Conservation (phyloP, 1,139 yeast genomes). For the Citeromyces hawaiiensis region DNA sequence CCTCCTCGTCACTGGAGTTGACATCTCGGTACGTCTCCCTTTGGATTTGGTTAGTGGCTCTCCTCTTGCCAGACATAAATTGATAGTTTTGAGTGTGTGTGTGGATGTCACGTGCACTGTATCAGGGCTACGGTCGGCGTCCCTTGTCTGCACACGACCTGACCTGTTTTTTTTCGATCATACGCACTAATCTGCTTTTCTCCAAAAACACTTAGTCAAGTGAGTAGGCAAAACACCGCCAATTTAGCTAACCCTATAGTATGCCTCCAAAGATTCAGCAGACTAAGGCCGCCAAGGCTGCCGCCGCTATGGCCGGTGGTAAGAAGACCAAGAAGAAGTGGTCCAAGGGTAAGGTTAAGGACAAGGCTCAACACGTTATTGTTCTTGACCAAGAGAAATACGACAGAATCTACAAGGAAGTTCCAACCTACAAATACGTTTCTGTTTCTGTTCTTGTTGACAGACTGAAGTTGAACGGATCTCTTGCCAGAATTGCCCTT, state of each 20-base stretch:
- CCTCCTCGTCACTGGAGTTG: constrained; percentile 23
- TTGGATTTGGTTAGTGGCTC: constrained; percentile 48
- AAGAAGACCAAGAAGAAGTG: constrained; percentile 99
- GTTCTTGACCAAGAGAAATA: constrained; percentile 95
- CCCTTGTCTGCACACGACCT: neutral
- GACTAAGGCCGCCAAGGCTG: constrained; percentile 99
- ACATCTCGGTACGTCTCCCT: constrained; percentile 18
- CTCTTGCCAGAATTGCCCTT: constrained; percentile 96
- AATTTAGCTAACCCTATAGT: constrained; percentile 15
- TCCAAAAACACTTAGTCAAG: neutral
- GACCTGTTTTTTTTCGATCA: neutral
- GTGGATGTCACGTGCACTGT: neutral
- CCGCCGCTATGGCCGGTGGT: constrained; percentile 99
- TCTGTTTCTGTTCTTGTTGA: constrained; percentile 97
- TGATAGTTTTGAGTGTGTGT: neutral
- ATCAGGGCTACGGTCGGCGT: neutral
- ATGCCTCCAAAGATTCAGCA: constrained; percentile 99
- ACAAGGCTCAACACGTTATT: constrained; percentile 98
- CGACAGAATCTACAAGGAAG: constrained; percentile 99
- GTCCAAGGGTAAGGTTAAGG: constrained; percentile 99
- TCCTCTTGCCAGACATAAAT: constrained; percentile 56
- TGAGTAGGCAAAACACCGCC: neutral
- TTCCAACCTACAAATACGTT: constrained; percentile 97
- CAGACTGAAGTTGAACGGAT: constrained; percentile 99
- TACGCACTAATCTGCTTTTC: neutral